These are phyloP conservation scores for Ceratobasidium sp. DNA, from an alignment of 1,284 basidiomycete genomes.

Conservation along the genomic window DNA sequence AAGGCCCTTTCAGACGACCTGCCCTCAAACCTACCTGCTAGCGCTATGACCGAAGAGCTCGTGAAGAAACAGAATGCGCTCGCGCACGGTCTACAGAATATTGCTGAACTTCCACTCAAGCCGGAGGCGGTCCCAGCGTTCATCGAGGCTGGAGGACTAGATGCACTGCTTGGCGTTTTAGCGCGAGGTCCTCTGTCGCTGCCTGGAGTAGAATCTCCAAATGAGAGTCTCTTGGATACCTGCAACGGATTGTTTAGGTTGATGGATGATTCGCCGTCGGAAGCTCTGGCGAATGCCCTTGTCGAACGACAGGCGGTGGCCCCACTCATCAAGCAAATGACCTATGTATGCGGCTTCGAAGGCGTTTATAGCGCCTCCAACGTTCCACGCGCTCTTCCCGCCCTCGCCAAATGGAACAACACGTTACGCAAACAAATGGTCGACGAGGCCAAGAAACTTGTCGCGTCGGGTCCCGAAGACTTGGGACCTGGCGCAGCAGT, in stretches of 20 bases:
- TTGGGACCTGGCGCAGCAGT: conserved; percentile 29
- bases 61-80: conserved; percentile 5
- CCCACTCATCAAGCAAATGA: conserved; percentile 13
- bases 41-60: conserved; percentile 10
- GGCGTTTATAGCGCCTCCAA: not conserved
- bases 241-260: conserved; percentile 2
- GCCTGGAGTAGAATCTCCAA: not conserved
- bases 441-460: not conserved
- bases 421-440: not conserved
- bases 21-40: conserved; percentile 2
- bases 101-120: conserved; percentile 9
- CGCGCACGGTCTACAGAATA: not conserved
- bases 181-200: conserved; percentile 4
- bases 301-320: conserved; percentile 13
- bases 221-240: conserved; percentile 12
- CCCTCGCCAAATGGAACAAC: conserved; percentile 2
- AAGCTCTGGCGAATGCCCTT: conserved; percentile 7
- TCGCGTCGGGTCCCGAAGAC: not conserved
- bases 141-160: conserved; percentile 26
- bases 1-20: conserved; percentile 12
- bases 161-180: conserved; percentile 21
- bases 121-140: conserved; percentile 9
- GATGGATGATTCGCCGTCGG: not conserved
- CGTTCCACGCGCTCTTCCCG: not conserved
- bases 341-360: conserved; percentile 22